These are phyloP conservation scores for Penicillium psychrosexuale DNA, from an alignment of 2,329 filamentous ascomycete species.

Conservation along the genomic window DNA sequence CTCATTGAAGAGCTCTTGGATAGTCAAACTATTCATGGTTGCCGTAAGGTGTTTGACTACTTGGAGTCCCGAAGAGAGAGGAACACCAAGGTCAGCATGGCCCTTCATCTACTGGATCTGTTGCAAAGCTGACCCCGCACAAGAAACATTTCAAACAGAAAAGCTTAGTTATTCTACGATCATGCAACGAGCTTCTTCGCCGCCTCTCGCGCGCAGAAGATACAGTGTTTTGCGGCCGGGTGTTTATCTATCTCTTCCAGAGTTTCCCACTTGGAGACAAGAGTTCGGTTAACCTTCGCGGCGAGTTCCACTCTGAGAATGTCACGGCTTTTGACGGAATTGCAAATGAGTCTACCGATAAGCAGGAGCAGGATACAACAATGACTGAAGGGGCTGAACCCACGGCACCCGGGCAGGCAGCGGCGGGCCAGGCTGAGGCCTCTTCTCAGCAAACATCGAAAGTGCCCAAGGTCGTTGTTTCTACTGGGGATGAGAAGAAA, in stretches of 20 bases:
- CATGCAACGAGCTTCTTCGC: constrained; percentile 92
- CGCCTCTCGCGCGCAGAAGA: constrained; percentile 93
- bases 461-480: constrained; percentile 28
- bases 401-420: constrained; percentile 32
- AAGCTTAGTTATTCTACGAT: constrained; percentile 82
- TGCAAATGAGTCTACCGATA: constrained; percentile 33
- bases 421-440: constrained; percentile 22
- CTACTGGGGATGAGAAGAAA: constrained; percentile 19
- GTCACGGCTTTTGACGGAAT: constrained; percentile 75
- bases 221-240: constrained; percentile 92
- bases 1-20: constrained; percentile 93
- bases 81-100: constrained; percentile 65
- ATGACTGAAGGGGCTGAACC: constrained; percentile 40
- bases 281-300: constrained; percentile 92
- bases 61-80: constrained; percentile 88
- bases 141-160: constrained; percentile 73
- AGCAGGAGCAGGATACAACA: constrained; percentile 67
- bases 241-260: constrained; percentile 98
- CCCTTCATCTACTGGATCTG: neutral
- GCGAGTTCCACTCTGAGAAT: constrained; percentile 95
- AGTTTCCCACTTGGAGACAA: constrained; percentile 95
- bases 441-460: constrained; percentile 13
- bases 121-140: constrained; percentile 23
- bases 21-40: constrained; percentile 90
- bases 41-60: constrained; percentile 88